These are phyloP conservation scores for Geosmithia putterillii DNA, from an alignment of 2,329 filamentous ascomycete species.

Conservation along the genomic window DNA sequence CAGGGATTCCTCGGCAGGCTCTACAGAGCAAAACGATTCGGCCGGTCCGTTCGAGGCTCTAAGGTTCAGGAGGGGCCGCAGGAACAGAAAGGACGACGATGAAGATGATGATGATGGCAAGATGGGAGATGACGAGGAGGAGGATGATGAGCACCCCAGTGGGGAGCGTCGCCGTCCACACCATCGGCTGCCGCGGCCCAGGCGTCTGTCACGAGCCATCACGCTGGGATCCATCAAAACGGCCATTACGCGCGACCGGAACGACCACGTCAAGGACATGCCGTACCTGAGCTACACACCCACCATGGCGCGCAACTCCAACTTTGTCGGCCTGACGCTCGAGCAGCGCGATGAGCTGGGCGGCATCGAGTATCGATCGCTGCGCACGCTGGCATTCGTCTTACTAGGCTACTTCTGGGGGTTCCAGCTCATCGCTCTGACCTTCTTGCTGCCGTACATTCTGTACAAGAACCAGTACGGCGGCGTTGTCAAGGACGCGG, in stretches of 20 bases:
- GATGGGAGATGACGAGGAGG: constrained; percentile 18
- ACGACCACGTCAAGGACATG: constrained; percentile 36
- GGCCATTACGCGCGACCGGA: constrained; percentile 35
- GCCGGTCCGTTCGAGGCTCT: constrained; percentile 26
- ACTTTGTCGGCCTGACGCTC: constrained; percentile 77
- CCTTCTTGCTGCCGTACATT: constrained; percentile 75
- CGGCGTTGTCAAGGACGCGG: constrained; percentile 45
- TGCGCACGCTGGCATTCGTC: constrained; percentile 75
- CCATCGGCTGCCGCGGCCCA: not conserved
- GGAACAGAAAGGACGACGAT: not conserved
- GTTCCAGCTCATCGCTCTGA: constrained; percentile 66
- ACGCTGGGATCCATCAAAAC: constrained; percentile 49
- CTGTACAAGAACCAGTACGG: constrained; percentile 49
- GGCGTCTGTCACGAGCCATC: constrained; percentile 17
- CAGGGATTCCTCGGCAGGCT: not conserved
- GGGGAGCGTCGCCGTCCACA: constrained; percentile 9
- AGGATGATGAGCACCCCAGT: constrained; percentile 13
- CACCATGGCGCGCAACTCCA: constrained; percentile 85
- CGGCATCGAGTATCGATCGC: constrained; percentile 86
- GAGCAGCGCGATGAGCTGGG: constrained; percentile 91
- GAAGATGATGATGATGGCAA: not conserved
- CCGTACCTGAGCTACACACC: constrained; percentile 93
- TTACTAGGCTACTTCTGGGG: constrained; percentile 70
- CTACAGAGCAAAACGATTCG: constrained; percentile 14
- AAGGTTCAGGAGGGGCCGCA: constrained; percentile 22